phyloP scores from a whole-genome alignment of 768 basidiomycete species.

The Cystoderma amianthinum region DNA sequence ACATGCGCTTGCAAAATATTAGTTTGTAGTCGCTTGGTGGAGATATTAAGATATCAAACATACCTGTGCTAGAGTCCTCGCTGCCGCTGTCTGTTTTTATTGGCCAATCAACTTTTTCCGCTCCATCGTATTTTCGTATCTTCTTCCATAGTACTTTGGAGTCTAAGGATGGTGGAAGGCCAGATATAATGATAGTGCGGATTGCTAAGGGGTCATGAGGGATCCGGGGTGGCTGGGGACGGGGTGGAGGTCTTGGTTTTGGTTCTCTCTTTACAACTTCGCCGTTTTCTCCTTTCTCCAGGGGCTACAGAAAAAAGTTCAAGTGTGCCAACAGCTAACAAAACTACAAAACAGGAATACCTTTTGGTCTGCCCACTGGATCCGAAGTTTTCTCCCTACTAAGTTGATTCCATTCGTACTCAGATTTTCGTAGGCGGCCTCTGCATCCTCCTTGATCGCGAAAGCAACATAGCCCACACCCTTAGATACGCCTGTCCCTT shows the following conservation, averaged over 20 bases:
- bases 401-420: conserved; percentile 57
- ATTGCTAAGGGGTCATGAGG: conserved; percentile 75
- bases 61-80: conserved; percentile 45
- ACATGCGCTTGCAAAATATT: conserved; percentile 49
- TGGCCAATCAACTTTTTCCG: conserved; percentile 72
- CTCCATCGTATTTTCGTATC: conserved; percentile 71
- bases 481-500: conserved; percentile 70
- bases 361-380: conserved; percentile 79
- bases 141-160: conserved; percentile 80
- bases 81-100: conserved; percentile 37
- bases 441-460: conserved; percentile 83
- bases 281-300: conserved; percentile 21
- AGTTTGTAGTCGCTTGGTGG: not conserved
- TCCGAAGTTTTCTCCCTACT: conserved; percentile 62
- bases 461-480: conserved; percentile 97
- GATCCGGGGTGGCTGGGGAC: conserved; percentile 20
- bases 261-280: conserved; percentile 25
- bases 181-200: conserved; percentile 72
- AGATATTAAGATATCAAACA: conserved; percentile 8
- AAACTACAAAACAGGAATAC: conserved; percentile 29
- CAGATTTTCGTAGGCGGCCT: conserved; percentile 60
- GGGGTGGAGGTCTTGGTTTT: conserved; percentile 29
- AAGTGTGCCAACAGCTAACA: not conserved
- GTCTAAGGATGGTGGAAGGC: conserved; percentile 57
- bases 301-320: conserved; percentile 7